Conservation (phyloP, 345 rosid genomes). For the Citrus mangshanensis region DNA sequence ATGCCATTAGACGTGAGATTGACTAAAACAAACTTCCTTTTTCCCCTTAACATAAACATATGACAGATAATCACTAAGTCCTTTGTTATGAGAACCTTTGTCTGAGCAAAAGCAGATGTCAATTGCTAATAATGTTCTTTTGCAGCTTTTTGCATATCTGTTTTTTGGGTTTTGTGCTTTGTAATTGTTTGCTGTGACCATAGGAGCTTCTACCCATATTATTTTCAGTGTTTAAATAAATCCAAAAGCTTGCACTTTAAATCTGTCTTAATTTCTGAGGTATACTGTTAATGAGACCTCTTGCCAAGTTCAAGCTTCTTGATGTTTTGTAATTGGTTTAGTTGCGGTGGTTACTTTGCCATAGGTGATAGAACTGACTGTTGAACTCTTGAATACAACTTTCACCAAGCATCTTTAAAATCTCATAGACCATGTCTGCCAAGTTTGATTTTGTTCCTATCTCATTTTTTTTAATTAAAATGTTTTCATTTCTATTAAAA, state of each 20-base stretch:
- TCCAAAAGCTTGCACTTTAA: too few species aligned
- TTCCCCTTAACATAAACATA: not conserved
- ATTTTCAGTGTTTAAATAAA: too few species aligned
- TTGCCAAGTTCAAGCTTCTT: too few species aligned
- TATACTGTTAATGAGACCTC: too few species aligned
- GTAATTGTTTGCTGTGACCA: not conserved
- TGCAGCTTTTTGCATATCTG: not conserved
- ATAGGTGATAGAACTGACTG: not conserved
- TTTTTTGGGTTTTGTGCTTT: not conserved
- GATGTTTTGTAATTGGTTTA: too few species aligned
- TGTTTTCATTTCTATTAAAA: not conserved
- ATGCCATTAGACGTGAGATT: not conserved
- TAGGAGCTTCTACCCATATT: not conserved
- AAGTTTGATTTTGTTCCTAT: too few species aligned
- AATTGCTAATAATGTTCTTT: not conserved
- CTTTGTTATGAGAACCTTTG: not conserved
- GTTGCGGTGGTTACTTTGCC: not conserved
- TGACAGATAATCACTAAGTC: not conserved
- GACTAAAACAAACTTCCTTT: not conserved
- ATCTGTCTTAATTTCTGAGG: too few species aligned
- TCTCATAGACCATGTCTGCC: too few species aligned
- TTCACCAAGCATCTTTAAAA: not conserved
- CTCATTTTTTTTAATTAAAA: too few species aligned
- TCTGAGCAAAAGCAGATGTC: not conserved
- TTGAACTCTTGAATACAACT: not conserved